Evolutionary conservation across 495 filamentous ascomycete genomes (phyloP), one percentile per base, ranked within the genome.

Genomic region (Penicillium cataractarum): DNA sequence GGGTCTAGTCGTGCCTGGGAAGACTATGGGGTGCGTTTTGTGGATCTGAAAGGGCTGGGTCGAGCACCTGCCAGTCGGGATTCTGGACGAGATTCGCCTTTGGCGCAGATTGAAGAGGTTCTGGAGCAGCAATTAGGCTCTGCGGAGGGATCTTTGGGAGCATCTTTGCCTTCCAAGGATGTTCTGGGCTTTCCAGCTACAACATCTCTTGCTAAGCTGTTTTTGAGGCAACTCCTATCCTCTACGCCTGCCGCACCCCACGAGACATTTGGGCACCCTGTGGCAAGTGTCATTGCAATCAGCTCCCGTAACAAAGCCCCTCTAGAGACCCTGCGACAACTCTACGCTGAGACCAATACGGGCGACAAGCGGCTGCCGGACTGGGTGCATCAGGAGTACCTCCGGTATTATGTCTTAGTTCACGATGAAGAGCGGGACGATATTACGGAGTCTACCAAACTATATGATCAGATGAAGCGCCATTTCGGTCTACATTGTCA

Each of bases 401-500:
- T 99, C 55, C 84, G 95, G 57, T 99, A 99, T 71, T 98, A 99
- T 75, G 90, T 99, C 17, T 82, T 99, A 24, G 87, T 99, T n/a
- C 96, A 99, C 66, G 95, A 99, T 66, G 95, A 99, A 72, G 96
- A 98, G 64, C 84, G 83, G 44, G 93, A 96, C 68, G 93, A 98
- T 69, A 95, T 97, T 54, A 83, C 86, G 13, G 93, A 92, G 73
- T 96, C 89, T 33, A 96, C 90, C 71, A 84, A 84, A 46, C 80
- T 97, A 24, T 99, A 95, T 70, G 94, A 98, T 63, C 90, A 96
- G 71, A 99, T 99, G 95, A 98, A 98, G 76, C 85, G 93, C 27
- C 92, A 97, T 73, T 94, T 98, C 66, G 95, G 95, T 4, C 78
- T 99, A 22, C 93, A 98, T 73, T 99, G 95, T 72, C 95, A 98